phyloP scores from a whole-genome alignment of 352 stramenopile species.

The Pythium rhizo-oryzae region DNA sequence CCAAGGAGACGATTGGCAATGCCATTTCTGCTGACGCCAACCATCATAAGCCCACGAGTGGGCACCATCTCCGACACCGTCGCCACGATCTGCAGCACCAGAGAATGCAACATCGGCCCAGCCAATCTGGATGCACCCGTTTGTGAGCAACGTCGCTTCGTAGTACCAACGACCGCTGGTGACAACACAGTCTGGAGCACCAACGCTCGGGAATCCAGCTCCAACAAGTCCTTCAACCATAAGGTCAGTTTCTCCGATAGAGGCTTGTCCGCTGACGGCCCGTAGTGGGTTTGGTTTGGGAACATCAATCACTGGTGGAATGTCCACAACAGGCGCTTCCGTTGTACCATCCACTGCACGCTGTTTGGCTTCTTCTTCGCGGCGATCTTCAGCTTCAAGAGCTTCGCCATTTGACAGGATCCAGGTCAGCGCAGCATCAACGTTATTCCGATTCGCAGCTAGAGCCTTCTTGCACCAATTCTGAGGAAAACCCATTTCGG shows the following conservation, averaged over 20 bases:
- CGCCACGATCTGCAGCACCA: conserved; percentile 82
- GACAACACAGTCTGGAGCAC: conserved; percentile 79
- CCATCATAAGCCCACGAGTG: conserved; percentile 95
- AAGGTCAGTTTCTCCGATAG: conserved; percentile 80
- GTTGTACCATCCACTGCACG: conserved; percentile 13
- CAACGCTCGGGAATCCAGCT: conserved; percentile 85
- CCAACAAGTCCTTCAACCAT: conserved; percentile 87
- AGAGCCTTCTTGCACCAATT: conserved; percentile 93
- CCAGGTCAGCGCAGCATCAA: conserved; percentile 92
- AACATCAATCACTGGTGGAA: not conserved
- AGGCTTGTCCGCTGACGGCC: conserved; percentile 84
- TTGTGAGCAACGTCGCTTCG: conserved; percentile 91
- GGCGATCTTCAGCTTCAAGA: conserved; percentile 85
- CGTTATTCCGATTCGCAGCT: conserved; percentile 87
- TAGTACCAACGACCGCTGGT: conserved; percentile 89
- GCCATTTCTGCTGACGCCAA: conserved; percentile 92
- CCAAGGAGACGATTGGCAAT: conserved; percentile 85
- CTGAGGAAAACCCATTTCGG: conserved; percentile 93
- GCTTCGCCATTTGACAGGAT: conserved; percentile 92
- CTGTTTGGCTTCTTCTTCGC: conserved; percentile 75
- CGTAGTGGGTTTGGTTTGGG: conserved; percentile 80
- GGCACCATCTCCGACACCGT: conserved; percentile 91
- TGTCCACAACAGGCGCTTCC: conserved; percentile 2
- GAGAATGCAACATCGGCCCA: conserved; percentile 92
- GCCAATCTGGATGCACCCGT: conserved; percentile 94